These are phyloP conservation scores for Talaromyces sp. DNA, from an alignment of 2,329 filamentous ascomycete genomes.

Conservation along the genomic window DNA sequence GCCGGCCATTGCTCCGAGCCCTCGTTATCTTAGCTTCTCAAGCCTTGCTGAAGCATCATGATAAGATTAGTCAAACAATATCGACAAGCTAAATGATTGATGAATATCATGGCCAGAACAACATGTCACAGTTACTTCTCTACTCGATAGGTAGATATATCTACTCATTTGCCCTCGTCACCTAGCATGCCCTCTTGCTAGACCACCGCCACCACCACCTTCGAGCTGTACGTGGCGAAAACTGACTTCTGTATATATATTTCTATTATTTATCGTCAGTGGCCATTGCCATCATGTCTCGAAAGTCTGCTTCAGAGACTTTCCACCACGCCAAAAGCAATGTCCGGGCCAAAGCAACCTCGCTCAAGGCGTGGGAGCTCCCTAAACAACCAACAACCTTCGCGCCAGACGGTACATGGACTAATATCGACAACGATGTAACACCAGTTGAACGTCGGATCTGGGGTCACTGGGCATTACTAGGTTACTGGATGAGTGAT, in stretches of 20 bases:
- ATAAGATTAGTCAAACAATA: not conserved
- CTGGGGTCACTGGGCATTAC: constrained; percentile 45
- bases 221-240: not conserved
- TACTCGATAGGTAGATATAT: not conserved
- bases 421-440: constrained; percentile 48
- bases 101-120: not conserved
- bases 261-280: not conserved
- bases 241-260: not conserved
- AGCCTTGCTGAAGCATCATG: not conserved
- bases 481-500: constrained; percentile 50
- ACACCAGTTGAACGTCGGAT: constrained; percentile 48
- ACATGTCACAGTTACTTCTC: not conserved
- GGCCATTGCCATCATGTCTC: not conserved
- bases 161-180: not conserved
- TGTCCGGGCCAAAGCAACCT: not conserved
- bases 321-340: not conserved
- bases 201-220: not conserved
- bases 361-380: constrained; percentile 39
- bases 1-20: not conserved
- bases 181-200: not conserved
- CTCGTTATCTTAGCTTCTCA: not conserved
- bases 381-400: constrained; percentile 42
- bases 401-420: constrained; percentile 24
- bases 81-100: not conserved
- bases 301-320: not conserved